These are phyloP conservation scores for Flaveria bidentis DNA, from an alignment of 129 eudicot species.

Conservation along the genomic window DNA sequence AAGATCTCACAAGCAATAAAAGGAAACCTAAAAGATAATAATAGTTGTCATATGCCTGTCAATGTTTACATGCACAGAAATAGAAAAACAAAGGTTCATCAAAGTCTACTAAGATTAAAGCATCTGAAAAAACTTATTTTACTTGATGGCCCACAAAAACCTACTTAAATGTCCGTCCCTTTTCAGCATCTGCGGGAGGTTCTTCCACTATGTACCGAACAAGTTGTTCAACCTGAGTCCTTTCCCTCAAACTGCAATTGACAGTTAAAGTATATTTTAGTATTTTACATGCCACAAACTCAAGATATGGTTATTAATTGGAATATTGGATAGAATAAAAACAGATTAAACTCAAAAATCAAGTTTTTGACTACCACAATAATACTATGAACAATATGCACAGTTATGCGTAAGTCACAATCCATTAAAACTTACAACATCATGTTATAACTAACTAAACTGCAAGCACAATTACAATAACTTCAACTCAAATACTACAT, in stretches of 20 bases:
- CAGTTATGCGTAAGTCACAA: background rate
- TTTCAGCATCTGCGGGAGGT: constrained; percentile 85
- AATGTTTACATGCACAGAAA: constrained; percentile 13
- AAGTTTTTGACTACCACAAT: constrained; percentile 7
- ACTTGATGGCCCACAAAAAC: constrained; percentile 30
- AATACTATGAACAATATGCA: background rate
- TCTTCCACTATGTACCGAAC: constrained; percentile 83
- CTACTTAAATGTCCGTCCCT: constrained; percentile 74
- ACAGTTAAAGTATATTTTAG: background rate
- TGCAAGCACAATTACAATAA: background rate
- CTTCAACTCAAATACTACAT: constrained; percentile 4
- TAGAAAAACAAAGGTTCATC: constrained; percentile 8
- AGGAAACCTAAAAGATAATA: constrained; percentile 65
- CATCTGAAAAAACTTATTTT: constrained; percentile 16
- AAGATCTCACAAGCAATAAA: constrained; percentile 93
- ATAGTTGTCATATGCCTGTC: constrained; percentile 10
- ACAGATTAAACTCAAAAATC: background rate
- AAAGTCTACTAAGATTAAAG: constrained; percentile 16
- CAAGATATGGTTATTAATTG: background rate
- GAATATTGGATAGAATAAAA: constrained; percentile 2
- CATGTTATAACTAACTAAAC: background rate
- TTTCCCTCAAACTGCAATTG: constrained; percentile 74
- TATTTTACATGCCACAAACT: constrained; percentile 4
- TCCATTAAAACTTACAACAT: background rate
- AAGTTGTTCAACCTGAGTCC: constrained; percentile 72